Conservation (phyloP, 2,329 filamentous ascomycete genomes). For the Escovopsis sp. region DNA sequence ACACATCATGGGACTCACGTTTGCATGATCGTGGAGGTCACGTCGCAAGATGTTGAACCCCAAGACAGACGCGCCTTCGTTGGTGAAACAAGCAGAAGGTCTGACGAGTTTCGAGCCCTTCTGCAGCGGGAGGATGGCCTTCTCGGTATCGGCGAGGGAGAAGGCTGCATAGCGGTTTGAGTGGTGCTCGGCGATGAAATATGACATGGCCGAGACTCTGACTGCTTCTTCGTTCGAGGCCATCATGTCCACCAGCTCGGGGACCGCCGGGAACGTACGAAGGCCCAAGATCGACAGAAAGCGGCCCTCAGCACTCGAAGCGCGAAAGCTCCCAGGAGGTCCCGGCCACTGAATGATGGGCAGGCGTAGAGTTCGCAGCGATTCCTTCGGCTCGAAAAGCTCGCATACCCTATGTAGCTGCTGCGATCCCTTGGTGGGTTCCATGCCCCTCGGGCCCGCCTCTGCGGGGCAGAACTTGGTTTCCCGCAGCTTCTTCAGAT, state of each 20-base stretch:
- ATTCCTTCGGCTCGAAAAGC: constrained; percentile 64
- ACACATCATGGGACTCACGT: constrained; percentile 19
- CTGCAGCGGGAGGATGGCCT: constrained; percentile 58
- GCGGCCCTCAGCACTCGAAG: constrained; percentile 52
- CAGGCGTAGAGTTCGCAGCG: constrained; percentile 52
- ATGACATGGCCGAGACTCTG: constrained; percentile 57
- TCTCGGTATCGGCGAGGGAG: constrained; percentile 37
- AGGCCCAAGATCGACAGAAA: constrained; percentile 65
- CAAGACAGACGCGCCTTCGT: constrained; percentile 59
- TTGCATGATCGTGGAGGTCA: constrained; percentile 66
- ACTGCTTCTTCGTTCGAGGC: constrained; percentile 41
- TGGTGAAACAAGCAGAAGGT: constrained; percentile 69
- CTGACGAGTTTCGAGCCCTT: constrained; percentile 51
- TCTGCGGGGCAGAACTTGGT: constrained; percentile 76
- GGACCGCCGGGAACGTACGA: constrained; percentile 51
- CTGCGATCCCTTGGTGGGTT: constrained; percentile 34
- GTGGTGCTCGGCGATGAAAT: constrained; percentile 69
- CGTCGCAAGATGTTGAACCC: constrained; percentile 64
- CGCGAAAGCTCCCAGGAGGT: constrained; percentile 42
- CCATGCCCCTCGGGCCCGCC: constrained; percentile 37
- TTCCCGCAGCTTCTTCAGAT: constrained; percentile 62
- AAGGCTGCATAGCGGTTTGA: constrained; percentile 58
- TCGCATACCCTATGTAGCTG: constrained; percentile 59
- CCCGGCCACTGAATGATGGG: constrained; percentile 74
- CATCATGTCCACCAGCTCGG: constrained; percentile 68